Percentiles rank a stretch among this genome's conserved stretches.
phyloP scores from a whole-genome alignment of 2,329 filamentous ascomycete genomes.

The Verticillium alfalfae region DNA sequence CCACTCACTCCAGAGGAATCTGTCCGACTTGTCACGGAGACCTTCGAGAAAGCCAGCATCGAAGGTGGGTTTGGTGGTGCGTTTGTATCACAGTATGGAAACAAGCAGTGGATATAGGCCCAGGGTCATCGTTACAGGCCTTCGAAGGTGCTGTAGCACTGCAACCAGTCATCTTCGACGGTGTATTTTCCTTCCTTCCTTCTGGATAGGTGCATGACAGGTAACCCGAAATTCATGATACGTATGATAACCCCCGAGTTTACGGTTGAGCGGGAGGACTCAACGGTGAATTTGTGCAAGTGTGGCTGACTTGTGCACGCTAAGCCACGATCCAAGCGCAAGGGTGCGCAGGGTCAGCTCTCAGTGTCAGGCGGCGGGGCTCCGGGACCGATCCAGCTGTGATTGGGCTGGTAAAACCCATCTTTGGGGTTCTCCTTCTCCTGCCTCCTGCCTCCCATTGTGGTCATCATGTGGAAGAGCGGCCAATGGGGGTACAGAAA shows the following conservation, averaged over 20 bases:
- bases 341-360: neutral
- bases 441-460: too few species aligned
- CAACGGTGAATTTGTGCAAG: neutral
- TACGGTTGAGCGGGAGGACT: too few species aligned
- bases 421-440: neutral
- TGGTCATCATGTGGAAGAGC: too few species aligned
- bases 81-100: slow-evolving; percentile 49
- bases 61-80: slow-evolving; percentile 40
- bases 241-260: too few species aligned
- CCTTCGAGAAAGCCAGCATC: slow-evolving; percentile 36
- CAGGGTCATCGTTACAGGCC: too few species aligned
- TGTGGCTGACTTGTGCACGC: neutral
- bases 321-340: neutral
- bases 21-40: slow-evolving; percentile 15
- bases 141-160: too few species aligned
- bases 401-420: neutral
- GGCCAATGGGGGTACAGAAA: too few species aligned
- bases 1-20: slow-evolving; percentile 29
- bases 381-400: neutral
- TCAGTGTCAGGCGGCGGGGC: neutral
- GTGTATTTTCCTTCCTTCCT: too few species aligned
- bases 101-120: slow-evolving; percentile 43
- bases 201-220: too few species aligned
- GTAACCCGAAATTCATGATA: too few species aligned
- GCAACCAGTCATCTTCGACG: too few species aligned